These are phyloP conservation scores for Lasiosphaeria miniovina DNA, from an alignment of 495 filamentous ascomycete genomes.

Conservation along the genomic window DNA sequence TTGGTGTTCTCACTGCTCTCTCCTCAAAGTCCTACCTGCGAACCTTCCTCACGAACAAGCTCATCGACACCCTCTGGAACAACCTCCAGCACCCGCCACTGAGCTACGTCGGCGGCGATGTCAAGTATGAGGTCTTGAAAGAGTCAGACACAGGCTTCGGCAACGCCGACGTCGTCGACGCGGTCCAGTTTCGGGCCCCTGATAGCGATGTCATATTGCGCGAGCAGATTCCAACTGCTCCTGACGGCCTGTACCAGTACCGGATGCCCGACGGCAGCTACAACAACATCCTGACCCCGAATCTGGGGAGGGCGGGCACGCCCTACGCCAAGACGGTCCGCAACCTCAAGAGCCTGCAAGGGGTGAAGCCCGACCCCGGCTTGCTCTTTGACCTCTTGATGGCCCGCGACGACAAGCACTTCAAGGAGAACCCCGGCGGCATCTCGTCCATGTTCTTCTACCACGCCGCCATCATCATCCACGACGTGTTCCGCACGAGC, in stretches of 20 bases:
- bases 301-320: slow-evolving; percentile 54
- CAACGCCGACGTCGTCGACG: not conserved
- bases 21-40: slow-evolving; percentile 53
- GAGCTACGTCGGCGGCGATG: slow-evolving; percentile 48
- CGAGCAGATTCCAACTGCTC: slow-evolving; percentile 31
- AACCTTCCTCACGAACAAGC: slow-evolving; percentile 53
- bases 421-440: slow-evolving; percentile 64
- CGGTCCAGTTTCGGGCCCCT: slow-evolving; percentile 17
- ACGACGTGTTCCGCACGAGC: slow-evolving; percentile 54
- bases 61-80: slow-evolving; percentile 64
- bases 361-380: slow-evolving; percentile 67
- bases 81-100: slow-evolving; percentile 67
- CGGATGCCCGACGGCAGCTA: slow-evolving; percentile 67
- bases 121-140: slow-evolving; percentile 3
- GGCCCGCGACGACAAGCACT: slow-evolving; percentile 55
- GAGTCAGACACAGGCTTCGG: not conserved
- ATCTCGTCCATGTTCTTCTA: slow-evolving; percentile 82
- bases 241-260: slow-evolving; percentile 46
- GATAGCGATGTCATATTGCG: slow-evolving; percentile 35
- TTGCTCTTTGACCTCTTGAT: slow-evolving; percentile 73
- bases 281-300: slow-evolving; percentile 62
- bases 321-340: slow-evolving; percentile 70
- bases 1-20: slow-evolving; percentile 39
- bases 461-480: slow-evolving; percentile 78
- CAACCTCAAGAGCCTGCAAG: slow-evolving; percentile 43